These are phyloP conservation scores for Babesia ovis DNA, from an alignment of 169 alveolate genomes.

Conservation along the genomic window DNA sequence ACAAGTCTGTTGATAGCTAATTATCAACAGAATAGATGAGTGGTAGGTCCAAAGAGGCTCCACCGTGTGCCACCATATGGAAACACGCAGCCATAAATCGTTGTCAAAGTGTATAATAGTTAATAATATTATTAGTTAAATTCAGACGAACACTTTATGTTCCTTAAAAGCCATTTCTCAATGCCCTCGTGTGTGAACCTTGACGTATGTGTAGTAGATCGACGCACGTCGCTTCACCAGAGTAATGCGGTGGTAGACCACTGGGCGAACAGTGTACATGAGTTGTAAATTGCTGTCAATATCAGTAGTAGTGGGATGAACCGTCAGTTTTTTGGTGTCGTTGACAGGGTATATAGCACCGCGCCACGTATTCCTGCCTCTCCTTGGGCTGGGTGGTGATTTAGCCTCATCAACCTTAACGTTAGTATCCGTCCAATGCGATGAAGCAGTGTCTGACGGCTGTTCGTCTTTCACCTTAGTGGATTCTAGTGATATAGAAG, in stretches of 20 bases:
- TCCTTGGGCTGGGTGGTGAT: not conserved
- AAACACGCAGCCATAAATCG: not conserved
- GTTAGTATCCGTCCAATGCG: not conserved
- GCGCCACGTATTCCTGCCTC: not conserved
- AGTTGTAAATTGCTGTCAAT: not conserved
- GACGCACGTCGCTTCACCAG: slow-evolving; percentile 18
- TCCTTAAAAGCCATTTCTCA: not conserved
- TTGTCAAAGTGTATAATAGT: not conserved
- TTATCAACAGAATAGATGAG: too few relatives aligned
- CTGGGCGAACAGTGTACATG: slow-evolving; percentile 1
- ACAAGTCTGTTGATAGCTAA: too few relatives aligned
- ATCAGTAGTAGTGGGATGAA: not conserved
- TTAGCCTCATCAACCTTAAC: not conserved
- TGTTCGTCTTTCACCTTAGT: not conserved
- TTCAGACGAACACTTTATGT: not conserved
- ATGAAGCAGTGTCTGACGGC: not conserved
- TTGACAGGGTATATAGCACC: not conserved
- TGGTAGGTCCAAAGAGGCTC: not conserved
- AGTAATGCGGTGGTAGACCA: not conserved
- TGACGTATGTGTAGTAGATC: slow-evolving; percentile 11
- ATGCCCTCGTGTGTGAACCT: not conserved
- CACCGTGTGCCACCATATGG: not conserved
- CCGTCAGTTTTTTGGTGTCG: not conserved
- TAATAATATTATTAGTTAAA: not conserved
- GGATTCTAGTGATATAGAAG: not conserved